Conservation (phyloP, 805 yeast species). For the Middelhovenomyces tepae region DNA sequence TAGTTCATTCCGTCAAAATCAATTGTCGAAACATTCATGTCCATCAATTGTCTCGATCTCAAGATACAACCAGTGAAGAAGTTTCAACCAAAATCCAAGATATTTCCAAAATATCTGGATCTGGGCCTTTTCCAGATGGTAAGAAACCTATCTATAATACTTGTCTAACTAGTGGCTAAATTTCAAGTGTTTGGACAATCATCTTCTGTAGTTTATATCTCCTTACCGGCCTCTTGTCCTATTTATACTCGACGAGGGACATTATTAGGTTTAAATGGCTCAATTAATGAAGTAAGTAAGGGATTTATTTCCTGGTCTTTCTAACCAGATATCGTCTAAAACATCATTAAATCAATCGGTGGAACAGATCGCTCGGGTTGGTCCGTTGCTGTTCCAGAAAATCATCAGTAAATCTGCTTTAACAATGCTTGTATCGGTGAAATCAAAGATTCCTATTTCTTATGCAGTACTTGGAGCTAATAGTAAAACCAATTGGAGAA, state of each 20-base stretch:
- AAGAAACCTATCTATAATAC: not conserved
- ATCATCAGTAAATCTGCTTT: conserved; percentile 25
- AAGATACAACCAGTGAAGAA: conserved; percentile 7
- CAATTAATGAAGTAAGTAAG: conserved; percentile 19
- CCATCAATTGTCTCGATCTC: not conserved
- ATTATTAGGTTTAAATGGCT: conserved; percentile 38
- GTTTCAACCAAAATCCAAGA: conserved; percentile 13
- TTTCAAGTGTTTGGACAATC: conserved; percentile 37
- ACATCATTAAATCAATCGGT: conserved; percentile 18
- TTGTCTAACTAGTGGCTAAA: conserved; percentile 24
- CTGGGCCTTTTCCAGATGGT: conserved; percentile 34
- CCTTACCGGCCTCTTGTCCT: conserved; percentile 35
- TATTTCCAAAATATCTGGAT: conserved; percentile 30
- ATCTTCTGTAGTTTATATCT: conserved; percentile 33
- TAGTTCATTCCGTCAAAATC: conserved; percentile 5
- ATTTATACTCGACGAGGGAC: conserved; percentile 35
- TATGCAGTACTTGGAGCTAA: conserved; percentile 30
- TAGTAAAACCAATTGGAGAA: conserved; percentile 30
- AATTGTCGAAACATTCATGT: conserved; percentile 1
- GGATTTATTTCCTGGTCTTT: not conserved
- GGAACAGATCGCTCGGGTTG: conserved; percentile 16
- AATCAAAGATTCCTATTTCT: conserved; percentile 17
- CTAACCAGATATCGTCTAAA: conserved; percentile 21
- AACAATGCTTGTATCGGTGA: conserved; percentile 21
- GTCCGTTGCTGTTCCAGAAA: conserved; percentile 28